A percentile compares a stretch with the other conserved stretches of the same genome.
phyloP scores from a whole-genome alignment of 495 filamentous ascomycete species.

The Neurospora sp. region DNA sequence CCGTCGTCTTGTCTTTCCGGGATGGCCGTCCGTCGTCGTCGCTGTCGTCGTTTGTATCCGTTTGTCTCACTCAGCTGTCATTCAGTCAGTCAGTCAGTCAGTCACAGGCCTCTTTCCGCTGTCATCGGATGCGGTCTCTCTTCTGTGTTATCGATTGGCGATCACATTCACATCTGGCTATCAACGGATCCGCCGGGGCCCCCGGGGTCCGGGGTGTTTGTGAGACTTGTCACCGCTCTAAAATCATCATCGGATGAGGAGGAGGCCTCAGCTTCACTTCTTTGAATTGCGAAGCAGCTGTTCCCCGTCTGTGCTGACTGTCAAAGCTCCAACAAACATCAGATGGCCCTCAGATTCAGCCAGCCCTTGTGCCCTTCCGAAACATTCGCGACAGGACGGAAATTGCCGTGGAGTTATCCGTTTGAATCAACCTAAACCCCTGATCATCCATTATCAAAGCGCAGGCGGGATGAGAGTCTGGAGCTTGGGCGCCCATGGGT shows the following conservation, averaged over 20 bases:
- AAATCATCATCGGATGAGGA: not conserved
- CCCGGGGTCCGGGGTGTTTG: not conserved
- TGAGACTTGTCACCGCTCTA: not conserved
- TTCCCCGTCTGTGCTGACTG: not conserved
- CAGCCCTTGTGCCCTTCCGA: not conserved
- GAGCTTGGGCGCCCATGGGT: not conserved
- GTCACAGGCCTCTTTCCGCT: not conserved
- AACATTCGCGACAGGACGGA: not conserved
- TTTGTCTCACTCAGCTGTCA: not conserved
- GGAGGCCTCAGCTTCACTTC: not conserved
- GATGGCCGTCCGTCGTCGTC: not conserved
- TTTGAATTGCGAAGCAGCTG: not conserved
- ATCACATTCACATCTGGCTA: not conserved
- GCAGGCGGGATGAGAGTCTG: not conserved
- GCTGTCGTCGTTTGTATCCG: not conserved
- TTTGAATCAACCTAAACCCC: not conserved
- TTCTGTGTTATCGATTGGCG: not conserved
- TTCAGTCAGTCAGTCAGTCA: not conserved
- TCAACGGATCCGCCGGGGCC: not conserved
- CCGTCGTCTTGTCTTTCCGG: not conserved
- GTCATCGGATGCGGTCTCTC: not conserved
- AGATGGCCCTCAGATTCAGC: not conserved
- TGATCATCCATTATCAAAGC: not conserved
- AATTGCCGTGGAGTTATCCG: not conserved
- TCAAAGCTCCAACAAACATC: not conserved